These are phyloP conservation scores for Gossypium laxum DNA, from an alignment of 441 rosid genomes.

Conservation along the genomic window DNA sequence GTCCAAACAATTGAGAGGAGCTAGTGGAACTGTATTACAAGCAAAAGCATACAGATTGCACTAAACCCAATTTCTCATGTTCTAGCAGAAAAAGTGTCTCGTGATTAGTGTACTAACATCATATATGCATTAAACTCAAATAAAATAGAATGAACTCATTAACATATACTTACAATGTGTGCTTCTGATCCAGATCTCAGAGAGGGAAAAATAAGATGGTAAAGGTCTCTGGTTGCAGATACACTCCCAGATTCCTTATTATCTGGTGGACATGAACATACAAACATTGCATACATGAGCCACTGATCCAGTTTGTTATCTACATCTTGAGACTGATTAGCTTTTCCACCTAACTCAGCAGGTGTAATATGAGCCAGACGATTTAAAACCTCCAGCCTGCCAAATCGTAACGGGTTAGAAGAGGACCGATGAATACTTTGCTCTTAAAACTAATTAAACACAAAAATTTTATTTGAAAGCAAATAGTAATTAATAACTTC, in stretches of 20 bases:
- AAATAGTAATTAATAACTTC: background rate
- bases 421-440: background rate
- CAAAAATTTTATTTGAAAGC: background rate
- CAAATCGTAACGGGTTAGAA: slow-evolving; percentile 19
- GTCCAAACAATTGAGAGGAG: background rate
- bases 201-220: slow-evolving; percentile 82
- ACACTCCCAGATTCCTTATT: slow-evolving; percentile 70
- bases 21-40: background rate
- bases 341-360: slow-evolving; percentile 86
- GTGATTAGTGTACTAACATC: background rate
- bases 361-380: slow-evolving; percentile 93
- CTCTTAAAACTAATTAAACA: background rate
- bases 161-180: slow-evolving; percentile 57
- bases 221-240: slow-evolving; percentile 77
- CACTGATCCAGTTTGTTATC: slow-evolving; percentile 95
- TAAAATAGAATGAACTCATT: background rate
- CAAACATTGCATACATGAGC: slow-evolving; percentile 94
- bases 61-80: background rate
- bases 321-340: slow-evolving; percentile 77
- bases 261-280: slow-evolving; percentile 96
- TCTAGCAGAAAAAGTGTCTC: background rate
- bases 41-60: background rate
- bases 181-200: slow-evolving; percentile 87
- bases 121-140: background rate
- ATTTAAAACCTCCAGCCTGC: slow-evolving; percentile 70